These are phyloP conservation scores for Ophiostoma sp. DNA, from an alignment of 2,329 filamentous ascomycete species.

Conservation along the genomic window DNA sequence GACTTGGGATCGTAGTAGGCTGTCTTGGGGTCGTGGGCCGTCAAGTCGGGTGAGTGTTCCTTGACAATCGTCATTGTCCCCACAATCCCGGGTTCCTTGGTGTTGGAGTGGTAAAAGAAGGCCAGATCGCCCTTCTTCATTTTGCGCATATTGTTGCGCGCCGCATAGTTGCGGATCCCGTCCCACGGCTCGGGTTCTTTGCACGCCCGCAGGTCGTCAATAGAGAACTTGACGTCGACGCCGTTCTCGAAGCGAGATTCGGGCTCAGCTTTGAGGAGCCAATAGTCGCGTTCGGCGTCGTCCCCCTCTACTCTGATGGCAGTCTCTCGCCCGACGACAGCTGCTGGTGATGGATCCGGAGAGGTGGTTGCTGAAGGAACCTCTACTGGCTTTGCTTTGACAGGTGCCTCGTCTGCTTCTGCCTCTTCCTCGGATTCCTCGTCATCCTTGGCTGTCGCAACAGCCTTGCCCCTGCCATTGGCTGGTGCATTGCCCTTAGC, in stretches of 20 bases:
- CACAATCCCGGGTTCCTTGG: constrained; percentile 83
- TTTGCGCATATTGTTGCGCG: constrained; percentile 82
- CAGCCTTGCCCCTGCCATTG: neutral
- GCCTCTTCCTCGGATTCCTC: neutral
- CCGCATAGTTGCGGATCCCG: constrained; percentile 60
- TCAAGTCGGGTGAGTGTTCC: constrained; percentile 77
- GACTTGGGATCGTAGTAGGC: constrained; percentile 84
- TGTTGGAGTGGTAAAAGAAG: constrained; percentile 97
- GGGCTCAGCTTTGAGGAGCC: constrained; percentile 87
- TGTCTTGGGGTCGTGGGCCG: constrained; percentile 68
- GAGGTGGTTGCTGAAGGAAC: neutral
- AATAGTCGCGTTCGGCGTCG: constrained; percentile 52
- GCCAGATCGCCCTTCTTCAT: constrained; percentile 92
- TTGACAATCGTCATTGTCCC: constrained; percentile 86
- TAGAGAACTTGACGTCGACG: constrained; percentile 87
- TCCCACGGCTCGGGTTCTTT: constrained; percentile 86
- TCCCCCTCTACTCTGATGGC: neutral
- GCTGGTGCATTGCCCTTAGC: neutral
- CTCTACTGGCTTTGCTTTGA: neutral
- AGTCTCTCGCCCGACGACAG: neutral
- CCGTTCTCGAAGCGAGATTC: constrained; percentile 84
- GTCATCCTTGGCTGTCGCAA: neutral
- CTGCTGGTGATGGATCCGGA: neutral
- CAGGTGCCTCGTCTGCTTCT: neutral
- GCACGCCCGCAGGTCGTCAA: constrained; percentile 78